These are phyloP conservation scores for Nakazawaea populi DNA, from an alignment of 805 yeast genomes.

Conservation along the genomic window DNA sequence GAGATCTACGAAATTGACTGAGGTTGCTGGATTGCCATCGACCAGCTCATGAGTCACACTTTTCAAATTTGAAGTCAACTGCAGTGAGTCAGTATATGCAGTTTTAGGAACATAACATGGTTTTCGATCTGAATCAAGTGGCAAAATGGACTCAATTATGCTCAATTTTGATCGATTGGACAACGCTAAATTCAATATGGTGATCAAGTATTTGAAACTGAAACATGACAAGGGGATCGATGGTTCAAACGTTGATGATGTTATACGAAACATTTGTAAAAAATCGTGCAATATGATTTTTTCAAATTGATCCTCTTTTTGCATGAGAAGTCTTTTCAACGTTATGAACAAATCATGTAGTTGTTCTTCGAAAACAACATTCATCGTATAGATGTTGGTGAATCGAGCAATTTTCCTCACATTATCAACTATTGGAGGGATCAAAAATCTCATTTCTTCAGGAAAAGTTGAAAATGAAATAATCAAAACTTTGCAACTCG, in stretches of 20 bases:
- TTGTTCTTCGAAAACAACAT: neutral
- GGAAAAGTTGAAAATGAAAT: neutral
- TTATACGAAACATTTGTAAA: neutral
- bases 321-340: neutral
- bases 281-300: neutral
- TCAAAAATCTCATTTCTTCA: neutral
- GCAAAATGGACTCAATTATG: neutral
- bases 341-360: neutral
- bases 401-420: conserved; percentile 2
- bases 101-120: neutral
- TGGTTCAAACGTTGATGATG: neutral
- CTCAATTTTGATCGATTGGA: neutral
- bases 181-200: neutral
- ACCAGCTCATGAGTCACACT: neutral
- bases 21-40: neutral
- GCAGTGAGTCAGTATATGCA: neutral
- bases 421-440: neutral
- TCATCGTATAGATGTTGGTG: neutral
- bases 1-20: neutral
- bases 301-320: neutral
- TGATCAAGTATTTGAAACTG: neutral
- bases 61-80: neutral
- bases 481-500: neutral
- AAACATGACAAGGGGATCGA: neutral
- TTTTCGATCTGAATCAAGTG: neutral